phyloP scores from a whole-genome alignment of 257 asterid species.

The Jacaranda copaia region DNA sequence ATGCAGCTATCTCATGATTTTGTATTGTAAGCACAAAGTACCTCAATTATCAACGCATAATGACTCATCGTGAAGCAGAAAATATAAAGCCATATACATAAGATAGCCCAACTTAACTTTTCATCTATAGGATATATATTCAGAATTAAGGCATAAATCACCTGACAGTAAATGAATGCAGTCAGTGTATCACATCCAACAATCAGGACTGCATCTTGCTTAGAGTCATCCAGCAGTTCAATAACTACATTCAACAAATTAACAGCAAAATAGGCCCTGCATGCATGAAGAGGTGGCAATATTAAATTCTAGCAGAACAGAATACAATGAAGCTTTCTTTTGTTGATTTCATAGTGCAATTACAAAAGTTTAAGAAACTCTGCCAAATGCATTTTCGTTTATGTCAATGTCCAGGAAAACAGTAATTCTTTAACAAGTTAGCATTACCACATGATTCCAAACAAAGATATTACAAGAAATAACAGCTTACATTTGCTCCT shows the following conservation, averaged over 20 bases:
- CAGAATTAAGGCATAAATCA: constrained; percentile 34
- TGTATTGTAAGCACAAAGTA: background rate
- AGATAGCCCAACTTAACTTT: constrained; percentile 20
- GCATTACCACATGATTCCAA: constrained; percentile 16
- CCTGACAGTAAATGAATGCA: constrained; percentile 86
- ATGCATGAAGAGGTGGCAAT: constrained; percentile 40
- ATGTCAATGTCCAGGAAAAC: constrained; percentile 11
- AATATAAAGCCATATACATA: background rate
- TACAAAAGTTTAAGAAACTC: constrained; percentile 5
- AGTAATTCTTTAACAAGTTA: constrained; percentile 20
- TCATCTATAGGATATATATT: background rate
- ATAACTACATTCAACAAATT: constrained; percentile 69
- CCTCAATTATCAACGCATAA: background rate
- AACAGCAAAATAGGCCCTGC: constrained; percentile 88
- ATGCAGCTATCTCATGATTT: background rate
- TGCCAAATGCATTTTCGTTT: background rate
- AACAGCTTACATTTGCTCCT: constrained; percentile 85
- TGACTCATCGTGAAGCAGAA: constrained; percentile 28
- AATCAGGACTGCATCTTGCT: constrained; percentile 63
- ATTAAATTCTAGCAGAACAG: constrained; percentile 18
- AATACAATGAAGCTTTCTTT: background rate
- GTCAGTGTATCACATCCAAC: constrained; percentile 86
- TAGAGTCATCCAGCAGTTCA: constrained; percentile 79
- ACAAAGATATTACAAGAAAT: background rate
- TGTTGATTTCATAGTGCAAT: constrained; percentile 13